These are phyloP conservation scores for Aspergillus pseudotamarii DNA, from an alignment of 2,329 filamentous ascomycete genomes.

Conservation along the genomic window DNA sequence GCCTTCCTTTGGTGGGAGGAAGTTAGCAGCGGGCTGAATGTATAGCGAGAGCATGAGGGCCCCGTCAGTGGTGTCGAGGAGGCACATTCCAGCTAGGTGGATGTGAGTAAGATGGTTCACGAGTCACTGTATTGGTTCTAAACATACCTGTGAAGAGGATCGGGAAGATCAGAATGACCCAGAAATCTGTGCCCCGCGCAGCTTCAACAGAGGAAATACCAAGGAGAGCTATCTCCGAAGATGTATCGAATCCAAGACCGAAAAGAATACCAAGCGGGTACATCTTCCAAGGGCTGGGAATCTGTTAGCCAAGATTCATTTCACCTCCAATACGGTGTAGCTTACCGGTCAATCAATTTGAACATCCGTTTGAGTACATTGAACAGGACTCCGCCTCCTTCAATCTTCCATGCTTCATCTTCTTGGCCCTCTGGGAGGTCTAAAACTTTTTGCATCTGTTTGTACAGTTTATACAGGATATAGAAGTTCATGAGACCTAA, in stretches of 20 bases:
- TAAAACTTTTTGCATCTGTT: conserved; percentile 67
- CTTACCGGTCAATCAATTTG: conserved; percentile 62
- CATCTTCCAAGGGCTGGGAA: conserved; percentile 79
- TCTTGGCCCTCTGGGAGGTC: conserved; percentile 47
- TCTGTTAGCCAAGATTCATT: neutral
- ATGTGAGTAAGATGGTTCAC: neutral
- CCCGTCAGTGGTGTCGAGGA: conserved; percentile 89
- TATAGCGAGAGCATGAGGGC: conserved; percentile 95
- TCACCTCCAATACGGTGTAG: too few relatives aligned
- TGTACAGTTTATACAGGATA: conserved; percentile 78
- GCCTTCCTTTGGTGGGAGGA: conserved; percentile 35
- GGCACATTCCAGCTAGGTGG: conserved; percentile 79
- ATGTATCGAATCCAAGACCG: conserved; percentile 92
- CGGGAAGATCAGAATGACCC: conserved; percentile 92
- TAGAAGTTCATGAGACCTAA: conserved; percentile 83
- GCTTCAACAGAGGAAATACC: conserved; percentile 89
- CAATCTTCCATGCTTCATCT: conserved; percentile 65
- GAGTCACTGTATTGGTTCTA: neutral
- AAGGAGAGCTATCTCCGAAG: conserved; percentile 87
- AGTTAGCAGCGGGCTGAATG: conserved; percentile 56
- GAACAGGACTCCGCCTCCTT: conserved; percentile 76
- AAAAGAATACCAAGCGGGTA: conserved; percentile 87
- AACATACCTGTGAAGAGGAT: conserved; percentile 77
- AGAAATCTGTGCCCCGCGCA: conserved; percentile 82
- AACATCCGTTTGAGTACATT: conserved; percentile 75